These are phyloP conservation scores for Hippophae gyantsensis DNA, from an alignment of 306 rosid genomes.

Conservation along the genomic window DNA sequence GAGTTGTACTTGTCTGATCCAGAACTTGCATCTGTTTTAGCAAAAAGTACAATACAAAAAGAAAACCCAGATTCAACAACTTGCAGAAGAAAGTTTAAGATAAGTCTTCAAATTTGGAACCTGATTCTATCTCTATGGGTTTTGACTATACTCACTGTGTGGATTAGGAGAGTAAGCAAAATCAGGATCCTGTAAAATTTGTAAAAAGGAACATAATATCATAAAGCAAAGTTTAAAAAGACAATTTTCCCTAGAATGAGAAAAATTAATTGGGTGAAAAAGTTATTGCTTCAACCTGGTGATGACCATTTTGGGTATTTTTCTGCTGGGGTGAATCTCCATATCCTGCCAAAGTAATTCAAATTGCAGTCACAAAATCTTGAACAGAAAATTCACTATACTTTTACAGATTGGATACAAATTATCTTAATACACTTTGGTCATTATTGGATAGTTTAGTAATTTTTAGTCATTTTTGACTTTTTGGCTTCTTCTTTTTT, in stretches of 20 bases:
- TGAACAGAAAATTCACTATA: no score
- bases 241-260: slow-evolving; percentile 11
- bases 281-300: slow-evolving; percentile 49
- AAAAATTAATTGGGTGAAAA: slow-evolving; percentile 8
- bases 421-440: no score
- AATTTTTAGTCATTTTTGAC: no score
- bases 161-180: slow-evolving; percentile 96
- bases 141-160: slow-evolving; percentile 70
- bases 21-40: slow-evolving; percentile 65
- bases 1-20: slow-evolving; percentile 79
- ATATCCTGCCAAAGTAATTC: slow-evolving; percentile 47
- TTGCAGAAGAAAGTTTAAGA: not conserved
- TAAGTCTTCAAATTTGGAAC: slow-evolving; percentile 1
- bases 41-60: not conserved
- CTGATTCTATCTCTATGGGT: slow-evolving; percentile 19
- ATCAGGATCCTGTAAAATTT: slow-evolving; percentile 73
- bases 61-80: not conserved
- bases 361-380: not conserved
- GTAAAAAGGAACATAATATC: slow-evolving; percentile 27
- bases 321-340: slow-evolving; percentile 80
- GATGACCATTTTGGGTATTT: slow-evolving; percentile 58
- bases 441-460: no score
- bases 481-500: no score
- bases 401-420: no score
- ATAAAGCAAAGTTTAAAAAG: slow-evolving; percentile 16